Conservation (phyloP, 768 basidiomycete species). For the Gautieria morchelliformis region DNA sequence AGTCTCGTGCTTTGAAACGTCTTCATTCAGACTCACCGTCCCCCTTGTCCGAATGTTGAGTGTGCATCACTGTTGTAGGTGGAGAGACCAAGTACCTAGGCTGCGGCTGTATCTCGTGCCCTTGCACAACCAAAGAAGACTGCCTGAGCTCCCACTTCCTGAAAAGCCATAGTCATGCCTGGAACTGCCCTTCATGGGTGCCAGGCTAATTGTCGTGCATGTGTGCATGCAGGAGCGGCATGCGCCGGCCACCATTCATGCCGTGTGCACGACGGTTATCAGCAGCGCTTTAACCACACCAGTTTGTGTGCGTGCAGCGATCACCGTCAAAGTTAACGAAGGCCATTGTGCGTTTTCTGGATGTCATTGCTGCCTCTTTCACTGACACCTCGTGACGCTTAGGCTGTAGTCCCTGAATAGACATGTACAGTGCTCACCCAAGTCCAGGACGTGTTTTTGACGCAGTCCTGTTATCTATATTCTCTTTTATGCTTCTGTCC, state of each 20-base stretch:
- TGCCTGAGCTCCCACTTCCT: not conserved
- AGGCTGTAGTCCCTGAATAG: too few species aligned
- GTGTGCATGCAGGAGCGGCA: not conserved
- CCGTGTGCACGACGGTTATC: not conserved
- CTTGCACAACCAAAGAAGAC: not conserved
- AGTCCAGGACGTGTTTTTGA: too few species aligned
- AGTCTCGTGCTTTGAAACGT: not conserved
- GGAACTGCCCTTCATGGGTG: not conserved
- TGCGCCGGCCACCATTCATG: not conserved
- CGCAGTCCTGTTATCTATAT: too few species aligned
- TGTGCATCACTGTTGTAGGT: not conserved
- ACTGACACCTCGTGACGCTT: too few species aligned
- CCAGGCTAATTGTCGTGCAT: not conserved
- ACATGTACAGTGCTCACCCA: too few species aligned
- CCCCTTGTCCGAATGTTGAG: not conserved
- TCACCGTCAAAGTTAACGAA: too few species aligned
- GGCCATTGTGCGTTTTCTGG: too few species aligned
- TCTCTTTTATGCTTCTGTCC: too few species aligned
- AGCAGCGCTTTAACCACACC: too few species aligned
- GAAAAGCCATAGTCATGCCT: not conserved
- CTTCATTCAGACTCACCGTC: not conserved
- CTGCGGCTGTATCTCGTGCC: not conserved
- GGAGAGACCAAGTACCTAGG: not conserved
- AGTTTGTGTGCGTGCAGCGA: too few species aligned
- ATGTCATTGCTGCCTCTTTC: too few species aligned